These are phyloP conservation scores for Alternaria arborescens DNA, from an alignment of 2,329 filamentous ascomycete species.

Conservation along the genomic window DNA sequence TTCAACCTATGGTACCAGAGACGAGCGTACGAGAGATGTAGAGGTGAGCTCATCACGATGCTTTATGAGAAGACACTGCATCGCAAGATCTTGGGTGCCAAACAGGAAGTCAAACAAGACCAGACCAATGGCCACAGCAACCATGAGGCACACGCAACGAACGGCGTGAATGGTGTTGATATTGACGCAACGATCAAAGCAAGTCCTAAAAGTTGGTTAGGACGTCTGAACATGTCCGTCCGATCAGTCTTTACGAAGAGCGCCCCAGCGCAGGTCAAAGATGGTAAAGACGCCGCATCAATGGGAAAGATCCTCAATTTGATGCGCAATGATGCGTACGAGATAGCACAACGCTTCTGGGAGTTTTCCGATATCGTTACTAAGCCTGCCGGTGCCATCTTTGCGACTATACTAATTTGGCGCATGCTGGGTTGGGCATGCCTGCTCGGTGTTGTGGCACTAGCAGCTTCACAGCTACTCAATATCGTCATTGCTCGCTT, in stretches of 20 bases:
- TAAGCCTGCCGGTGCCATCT: constrained; percentile 77
- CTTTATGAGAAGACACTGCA: constrained; percentile 80
- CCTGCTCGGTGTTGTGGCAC: constrained; percentile 74
- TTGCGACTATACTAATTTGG: constrained; percentile 79
- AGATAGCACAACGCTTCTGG: constrained; percentile 86
- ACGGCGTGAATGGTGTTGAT: constrained; percentile 23
- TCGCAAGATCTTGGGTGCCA: constrained; percentile 62
- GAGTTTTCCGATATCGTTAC: constrained; percentile 80
- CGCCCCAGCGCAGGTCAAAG: constrained; percentile 35
- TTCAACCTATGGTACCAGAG: constrained; percentile 84
- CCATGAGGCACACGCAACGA: constrained; percentile 21
- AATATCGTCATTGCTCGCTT: constrained; percentile 73
- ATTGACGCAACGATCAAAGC: constrained; percentile 10
- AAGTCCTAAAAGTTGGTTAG: constrained; percentile 13
- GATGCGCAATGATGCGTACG: constrained; percentile 82
- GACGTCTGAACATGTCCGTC: constrained; percentile 18
- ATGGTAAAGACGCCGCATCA: constrained; percentile 69
- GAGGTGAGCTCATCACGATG: constrained; percentile 87
- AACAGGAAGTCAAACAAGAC: constrained; percentile 43
- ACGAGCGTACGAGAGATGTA: constrained; percentile 81
- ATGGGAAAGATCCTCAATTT: constrained; percentile 92
- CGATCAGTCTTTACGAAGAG: constrained; percentile 31
- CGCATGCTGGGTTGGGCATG: constrained; percentile 82
- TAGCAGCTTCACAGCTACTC: constrained; percentile 72
- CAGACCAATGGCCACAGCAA: constrained; percentile 30